These are phyloP conservation scores for Cryomyces minteri DNA, from an alignment of 495 filamentous ascomycete species.

Conservation along the genomic window DNA sequence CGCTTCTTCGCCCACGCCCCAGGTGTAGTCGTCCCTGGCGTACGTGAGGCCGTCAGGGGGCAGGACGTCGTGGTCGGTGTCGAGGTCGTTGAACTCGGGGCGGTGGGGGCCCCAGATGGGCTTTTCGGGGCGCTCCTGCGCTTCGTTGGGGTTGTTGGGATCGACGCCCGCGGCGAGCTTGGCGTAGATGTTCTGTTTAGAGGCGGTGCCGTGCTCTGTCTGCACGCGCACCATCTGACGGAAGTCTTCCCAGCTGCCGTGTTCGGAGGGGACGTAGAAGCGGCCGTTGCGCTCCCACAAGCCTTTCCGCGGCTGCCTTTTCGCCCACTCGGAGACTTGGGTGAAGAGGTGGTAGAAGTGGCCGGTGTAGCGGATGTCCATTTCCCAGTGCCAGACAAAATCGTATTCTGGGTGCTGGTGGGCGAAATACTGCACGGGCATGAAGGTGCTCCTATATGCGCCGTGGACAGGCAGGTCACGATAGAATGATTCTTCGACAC, in stretches of 20 bases:
- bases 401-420: constrained; percentile 86
- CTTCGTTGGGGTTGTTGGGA: constrained; percentile 14
- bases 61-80: constrained; percentile 48
- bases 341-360: constrained; percentile 86
- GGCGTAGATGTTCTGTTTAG: constrained; percentile 54
- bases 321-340: constrained; percentile 55
- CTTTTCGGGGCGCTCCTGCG: constrained; percentile 39
- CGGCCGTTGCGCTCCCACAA: constrained; percentile 86
- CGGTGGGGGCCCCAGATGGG: constrained; percentile 74
- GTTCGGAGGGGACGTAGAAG: constrained; percentile 79
- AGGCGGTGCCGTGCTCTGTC: constrained; percentile 62
- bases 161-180: constrained; percentile 20
- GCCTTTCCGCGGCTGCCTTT: constrained; percentile 68
- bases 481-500: constrained; percentile 52
- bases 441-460: constrained; percentile 75
- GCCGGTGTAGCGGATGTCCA: constrained; percentile 92
- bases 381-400: constrained; percentile 97
- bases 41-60: constrained; percentile 39
- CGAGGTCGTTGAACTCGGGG: constrained; percentile 44
- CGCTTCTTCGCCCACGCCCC: constrained; percentile 85
- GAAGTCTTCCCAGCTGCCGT: constrained; percentile 88
- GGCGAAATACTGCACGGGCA: constrained; percentile 89
- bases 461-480: constrained; percentile 70
- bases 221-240: constrained; percentile 81
- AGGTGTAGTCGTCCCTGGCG: constrained; percentile 63